Percentiles rank a stretch among this genome's conserved stretches.
phyloP scores from a whole-genome alignment of 2,329 filamentous ascomycete species.

The Hymenoscyphus fructigenus region DNA sequence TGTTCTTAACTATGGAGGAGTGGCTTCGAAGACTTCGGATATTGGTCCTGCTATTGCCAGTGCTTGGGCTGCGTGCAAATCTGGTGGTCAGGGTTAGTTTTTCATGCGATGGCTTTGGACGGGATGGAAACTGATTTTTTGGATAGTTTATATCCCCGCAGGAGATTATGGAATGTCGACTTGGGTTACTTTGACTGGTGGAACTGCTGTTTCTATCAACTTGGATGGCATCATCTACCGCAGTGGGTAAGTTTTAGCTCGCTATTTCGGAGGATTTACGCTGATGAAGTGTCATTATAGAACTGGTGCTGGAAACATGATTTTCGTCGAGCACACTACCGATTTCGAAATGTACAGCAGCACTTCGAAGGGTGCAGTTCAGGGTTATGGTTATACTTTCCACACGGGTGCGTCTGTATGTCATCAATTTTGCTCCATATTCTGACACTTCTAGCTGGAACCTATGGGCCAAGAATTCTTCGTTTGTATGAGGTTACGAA shows the following conservation, averaged over 20 bases:
- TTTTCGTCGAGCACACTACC: conserved; percentile 47
- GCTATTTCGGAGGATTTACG: neutral
- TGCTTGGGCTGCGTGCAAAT: conserved; percentile 46
- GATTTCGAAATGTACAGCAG: conserved; percentile 56
- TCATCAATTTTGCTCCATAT: conserved; percentile 24
- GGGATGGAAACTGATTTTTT: neutral
- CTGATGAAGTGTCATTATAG: neutral
- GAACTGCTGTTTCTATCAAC: conserved; percentile 49
- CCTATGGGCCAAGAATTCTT: conserved; percentile 25
- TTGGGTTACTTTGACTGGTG: conserved; percentile 49
- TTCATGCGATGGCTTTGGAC: too few relatives aligned
- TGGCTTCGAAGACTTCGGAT: conserved; percentile 46
- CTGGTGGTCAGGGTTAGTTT: conserved; percentile 38
- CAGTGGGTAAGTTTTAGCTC: conserved; percentile 38
- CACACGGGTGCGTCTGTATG: conserved; percentile 37
- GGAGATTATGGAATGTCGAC: conserved; percentile 49
- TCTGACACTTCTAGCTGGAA: conserved; percentile 16
- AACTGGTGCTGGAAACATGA: conserved; percentile 49
- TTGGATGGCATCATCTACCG: conserved; percentile 53
- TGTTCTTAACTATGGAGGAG: conserved; percentile 48
- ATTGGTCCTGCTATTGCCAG: conserved; percentile 43
- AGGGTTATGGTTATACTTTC: conserved; percentile 52
- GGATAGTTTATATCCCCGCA: conserved; percentile 26
- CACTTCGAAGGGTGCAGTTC: conserved; percentile 50
- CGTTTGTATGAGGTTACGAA: conserved; percentile 22